These are phyloP conservation scores for Aspergillus sp. DNA, from an alignment of 2,329 filamentous ascomycete species.

Conservation along the genomic window DNA sequence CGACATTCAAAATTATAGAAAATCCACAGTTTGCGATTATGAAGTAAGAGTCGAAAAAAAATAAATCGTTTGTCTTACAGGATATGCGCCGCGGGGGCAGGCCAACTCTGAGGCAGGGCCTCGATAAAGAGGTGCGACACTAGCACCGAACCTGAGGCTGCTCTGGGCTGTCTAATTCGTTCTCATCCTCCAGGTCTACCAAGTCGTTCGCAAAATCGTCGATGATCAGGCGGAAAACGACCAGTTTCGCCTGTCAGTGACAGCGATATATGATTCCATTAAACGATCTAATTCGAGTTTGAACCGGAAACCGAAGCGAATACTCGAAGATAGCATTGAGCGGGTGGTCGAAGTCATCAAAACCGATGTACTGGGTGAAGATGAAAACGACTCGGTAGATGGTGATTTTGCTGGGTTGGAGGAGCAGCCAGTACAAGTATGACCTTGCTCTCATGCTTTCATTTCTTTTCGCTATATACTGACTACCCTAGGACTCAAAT, in stretches of 20 bases:
- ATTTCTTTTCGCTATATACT: constrained; percentile 6
- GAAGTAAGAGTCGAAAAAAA: neutral
- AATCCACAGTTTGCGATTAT: neutral
- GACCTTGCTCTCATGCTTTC: neutral
- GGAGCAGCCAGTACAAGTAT: constrained; percentile 33
- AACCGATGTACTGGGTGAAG: constrained; percentile 59
- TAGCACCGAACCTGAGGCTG: neutral
- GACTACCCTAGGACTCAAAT: constrained; percentile 52
- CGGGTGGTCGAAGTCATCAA: constrained; percentile 73
- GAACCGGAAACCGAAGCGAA: constrained; percentile 75
- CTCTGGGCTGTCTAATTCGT: constrained; percentile 8
- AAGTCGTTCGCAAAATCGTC: constrained; percentile 73
- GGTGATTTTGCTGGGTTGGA: constrained; percentile 53
- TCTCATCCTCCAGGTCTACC: constrained; percentile 59
- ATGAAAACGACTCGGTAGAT: constrained; percentile 51
- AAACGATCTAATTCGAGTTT: constrained; percentile 84
- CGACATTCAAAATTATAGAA: constrained; percentile 20
- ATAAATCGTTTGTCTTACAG: neutral
- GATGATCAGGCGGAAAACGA: constrained; percentile 60
- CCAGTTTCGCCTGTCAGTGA: constrained; percentile 55
- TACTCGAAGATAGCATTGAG: constrained; percentile 82
- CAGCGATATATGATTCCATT: constrained; percentile 73
- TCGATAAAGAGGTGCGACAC: constrained; percentile 62
- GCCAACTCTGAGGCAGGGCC: constrained; percentile 52
- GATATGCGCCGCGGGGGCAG: constrained; percentile 46